Base-by-base conservation (phyloP, 257 asterid species). In the Solanum chmielewskii region DNA sequence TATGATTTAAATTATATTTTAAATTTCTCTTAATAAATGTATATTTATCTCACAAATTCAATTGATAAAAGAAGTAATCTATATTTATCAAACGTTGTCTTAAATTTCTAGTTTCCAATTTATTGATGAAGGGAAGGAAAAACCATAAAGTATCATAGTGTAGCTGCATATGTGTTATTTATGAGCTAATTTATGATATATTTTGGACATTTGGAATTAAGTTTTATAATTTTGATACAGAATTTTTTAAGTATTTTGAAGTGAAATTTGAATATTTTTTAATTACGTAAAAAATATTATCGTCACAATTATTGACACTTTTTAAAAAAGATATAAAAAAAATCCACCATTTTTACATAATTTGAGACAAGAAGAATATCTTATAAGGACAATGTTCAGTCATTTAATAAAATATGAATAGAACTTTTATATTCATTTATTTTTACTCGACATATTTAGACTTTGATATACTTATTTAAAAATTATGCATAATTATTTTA, bases 331-430 rank as follows among this genome's bases (percentile, higher is more conserved):
- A 7, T 29, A 14, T 0, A 7, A 2, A 70, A 8, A 33, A 31
- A 0, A 3, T 12, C 16, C 0, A 1, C 0, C 4, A 31, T 70
- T 7, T 15, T 33, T 70, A 33, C 6, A 33, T 31, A 70, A 31
- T 9, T 70, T 33, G 4, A 70, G 44, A 70, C 0, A 6, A 7
- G 0, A 42, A 31, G 2, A 70, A 1, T 11, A 21, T 37, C 11
- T 18, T 20, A 73, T 31, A 2, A 37, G 49, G 31, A 20, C 3
- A 74, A 37, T 37, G 3, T 44, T 44, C 2, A 77, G 39, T 77
- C 84, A 44, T 44, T 77, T 25, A 77, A 15, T 44, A 49, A 25
- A 25, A 44, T 44, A 6, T 3, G 14, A 25, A 45, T 5, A 42
- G 8, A 76, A n/a, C 12, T 21, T 11, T 23, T 21, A 0, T 3